A percentile compares a stretch with the other conserved stretches of the same genome.
Conservation (phyloP, 2,329 filamentous ascomycete genomes). For the Colletotrichum sp. region DNA sequence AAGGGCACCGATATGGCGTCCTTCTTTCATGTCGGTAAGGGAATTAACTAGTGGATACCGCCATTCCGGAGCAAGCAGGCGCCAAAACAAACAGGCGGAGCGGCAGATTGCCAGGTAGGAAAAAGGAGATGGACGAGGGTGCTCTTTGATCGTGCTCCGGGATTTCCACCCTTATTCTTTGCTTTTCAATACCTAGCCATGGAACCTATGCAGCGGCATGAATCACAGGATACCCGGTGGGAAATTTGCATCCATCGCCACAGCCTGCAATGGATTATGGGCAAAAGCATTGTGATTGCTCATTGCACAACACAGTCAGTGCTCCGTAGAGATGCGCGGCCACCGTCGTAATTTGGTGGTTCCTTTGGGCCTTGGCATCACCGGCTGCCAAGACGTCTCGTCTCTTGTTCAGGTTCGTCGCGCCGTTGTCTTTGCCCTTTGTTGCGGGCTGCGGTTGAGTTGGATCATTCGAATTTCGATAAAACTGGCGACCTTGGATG, state of each 20-base stretch:
- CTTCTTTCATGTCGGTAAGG: conserved; percentile 17
- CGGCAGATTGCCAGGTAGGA: neutral
- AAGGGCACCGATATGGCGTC: conserved; percentile 1
- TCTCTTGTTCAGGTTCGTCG: neutral
- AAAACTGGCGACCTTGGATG: neutral
- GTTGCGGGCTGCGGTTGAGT: neutral
- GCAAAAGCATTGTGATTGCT: neutral
- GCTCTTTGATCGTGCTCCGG: neutral
- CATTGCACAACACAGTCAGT: neutral
- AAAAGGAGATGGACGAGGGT: neutral
- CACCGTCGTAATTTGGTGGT: conserved; percentile 2
- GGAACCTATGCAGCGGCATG: neutral
- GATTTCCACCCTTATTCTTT: neutral
- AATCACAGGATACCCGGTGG: neutral
- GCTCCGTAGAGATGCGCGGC: neutral
- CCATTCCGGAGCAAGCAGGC: conserved; percentile 7
- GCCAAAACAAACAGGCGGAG: conserved; percentile 10
- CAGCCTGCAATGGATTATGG: neutral
- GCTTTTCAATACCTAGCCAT: neutral
- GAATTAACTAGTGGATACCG: conserved; percentile 12
- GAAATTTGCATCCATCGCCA: neutral
- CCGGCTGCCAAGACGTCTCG: neutral
- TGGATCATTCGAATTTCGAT: neutral
- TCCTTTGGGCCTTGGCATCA: neutral
- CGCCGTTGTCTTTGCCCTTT: neutral